Evolutionary conservation across 164 flowering plant genomes (phyloP).

Genomic region (Pachysandra terminalis): DNA sequence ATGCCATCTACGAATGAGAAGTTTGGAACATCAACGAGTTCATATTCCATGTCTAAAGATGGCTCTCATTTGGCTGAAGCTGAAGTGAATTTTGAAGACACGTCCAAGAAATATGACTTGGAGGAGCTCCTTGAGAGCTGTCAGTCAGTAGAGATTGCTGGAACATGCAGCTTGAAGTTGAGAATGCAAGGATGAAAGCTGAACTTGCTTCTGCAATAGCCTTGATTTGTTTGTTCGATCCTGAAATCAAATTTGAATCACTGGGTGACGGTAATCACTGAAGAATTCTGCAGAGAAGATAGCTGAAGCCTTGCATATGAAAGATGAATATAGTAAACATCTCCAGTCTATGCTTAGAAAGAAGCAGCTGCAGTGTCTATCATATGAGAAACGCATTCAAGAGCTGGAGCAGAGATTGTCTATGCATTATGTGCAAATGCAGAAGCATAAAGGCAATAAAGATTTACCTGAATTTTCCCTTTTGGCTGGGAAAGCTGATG

Average conservation of each 20-base stretch:
- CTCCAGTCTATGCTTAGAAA: constrained; percentile 64
- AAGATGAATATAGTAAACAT: constrained; percentile 88
- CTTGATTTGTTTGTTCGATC: constrained; percentile 50
- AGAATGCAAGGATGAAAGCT: constrained; percentile 92
- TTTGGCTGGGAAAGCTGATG: no score
- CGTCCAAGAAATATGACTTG: constrained; percentile 38
- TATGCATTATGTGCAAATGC: constrained; percentile 58
- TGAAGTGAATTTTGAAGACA: constrained; percentile 49
- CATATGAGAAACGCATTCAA: constrained; percentile 89
- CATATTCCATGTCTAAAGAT: constrained; percentile 50
- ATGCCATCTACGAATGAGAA: constrained; percentile 49
- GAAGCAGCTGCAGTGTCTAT: constrained; percentile 72
- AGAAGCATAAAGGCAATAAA: constrained; percentile 38
- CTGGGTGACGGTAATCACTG: constrained; percentile 67
- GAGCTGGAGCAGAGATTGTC: constrained; percentile 87
- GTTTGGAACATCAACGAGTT: constrained; percentile 46
- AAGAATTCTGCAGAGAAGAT: constrained; percentile 83
- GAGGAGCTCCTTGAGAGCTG: constrained; percentile 54
- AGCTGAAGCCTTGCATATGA: constrained; percentile 80
- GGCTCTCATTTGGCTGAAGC: constrained; percentile 47
- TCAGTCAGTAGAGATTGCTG: constrained; percentile 82
- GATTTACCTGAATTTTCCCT: constrained; percentile 37
- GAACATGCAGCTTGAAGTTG: constrained; percentile 96
- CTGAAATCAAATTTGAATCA: constrained; percentile 54
- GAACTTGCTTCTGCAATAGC: constrained; percentile 96